Base-by-base conservation (phyloP, 192 early-diverging fungal species). In the Kickxella alabastrina region DNA sequence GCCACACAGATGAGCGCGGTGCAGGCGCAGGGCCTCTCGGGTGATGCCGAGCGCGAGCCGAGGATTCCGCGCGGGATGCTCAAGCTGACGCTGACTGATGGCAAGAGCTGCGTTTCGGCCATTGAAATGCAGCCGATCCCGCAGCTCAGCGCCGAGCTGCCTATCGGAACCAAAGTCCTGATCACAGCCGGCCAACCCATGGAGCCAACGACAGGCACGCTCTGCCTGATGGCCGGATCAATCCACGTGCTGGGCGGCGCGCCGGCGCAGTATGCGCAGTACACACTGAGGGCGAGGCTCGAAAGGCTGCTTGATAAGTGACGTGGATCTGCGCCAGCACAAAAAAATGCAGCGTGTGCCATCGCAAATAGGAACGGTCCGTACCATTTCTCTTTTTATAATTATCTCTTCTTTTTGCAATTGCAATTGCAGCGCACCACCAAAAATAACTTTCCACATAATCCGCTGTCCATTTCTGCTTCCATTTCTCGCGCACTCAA, bases 51-150 rank as follows among this genome's bases (percentile, higher is more conserved):
- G 24, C 27, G 61, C 10, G 27, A 63, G 19, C 60, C 72, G 31
- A 68, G 52, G 56, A 52, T 68, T 14, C 72, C 72, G 39, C 64
- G 39, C 10, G 31, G 24, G 10, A 68, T 64, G 72, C 48, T 75
- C 12, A 75, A 75, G 49, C 50, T 75, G 18, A 47, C 44, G 47
- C 54, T 75, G 42, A 68, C 72, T 3, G 72, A 75, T 28, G 72
- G 72, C 8, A 42, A 26, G 19, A 32, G 55, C 32, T 44, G 44
- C 19, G 10, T 75, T 18, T 35, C 65, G 5, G 72, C 61, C 19
- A 13, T 75, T n/a, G 72, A 75, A 41, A 26, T 59, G 38, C 34
- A 23, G 15, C 51, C 44, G 46, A 49, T 68, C 29, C 48, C 32
- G 47, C 64, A 64, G 64, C 65, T 75, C 24, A 24, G 37, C 10